Evolutionary conservation across 2,329 filamentous ascomycete species (phyloP), one percentile per base, ranked within the genome.

Genomic region (Cladosporium sp.): DNA sequence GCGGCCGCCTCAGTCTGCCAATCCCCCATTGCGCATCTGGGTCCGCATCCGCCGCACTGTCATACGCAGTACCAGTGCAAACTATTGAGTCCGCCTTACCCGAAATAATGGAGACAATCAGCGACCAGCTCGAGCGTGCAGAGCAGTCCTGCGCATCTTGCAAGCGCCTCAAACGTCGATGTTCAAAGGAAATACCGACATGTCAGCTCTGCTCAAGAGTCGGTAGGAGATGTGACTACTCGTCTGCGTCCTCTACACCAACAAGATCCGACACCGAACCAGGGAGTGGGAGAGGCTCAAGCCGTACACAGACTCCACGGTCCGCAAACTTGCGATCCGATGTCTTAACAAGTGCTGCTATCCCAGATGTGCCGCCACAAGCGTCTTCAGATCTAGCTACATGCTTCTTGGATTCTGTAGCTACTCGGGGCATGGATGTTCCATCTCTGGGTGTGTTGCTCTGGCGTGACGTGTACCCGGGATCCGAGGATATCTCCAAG

Each of bases 81-180:
- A n/a, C 42, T 9, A 10, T 5, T 13, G 7, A 45, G 15, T 9
- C 24, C 15, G 4, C 24, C 20, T 4, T 24, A 19, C 4, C 17
- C 47, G 34, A 5, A 37, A 13, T 12, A 28, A 35, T 35, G 17
- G 34, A 50, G 13, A 24, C 47, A 20, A 35, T 37, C 20, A n/a
- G 10, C 19, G 17, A 35, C 45, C 32, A 36, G 19, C 20, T 19
- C 28, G 47, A 50, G 32, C 44, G 39, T 28, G 53, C 58, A 22
- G 37, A 42, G 6, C 53, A 51, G n/a, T 59, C 61, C 10, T 63
- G 61, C 28, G 55, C 58, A 17, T 44, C 57, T 6, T 63, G 61
- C 55, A 60, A 60, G 25, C 40, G 53, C n/a, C 60, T 63, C 6
- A 61, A 63, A 40, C 57, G 61, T 15, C 61, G 61, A 58, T 63